A percentile compares a stretch with the other conserved stretches of the same genome.
Conservation (phyloP, 1,139 yeast species). For the Yamadazyma triangularis region DNA sequence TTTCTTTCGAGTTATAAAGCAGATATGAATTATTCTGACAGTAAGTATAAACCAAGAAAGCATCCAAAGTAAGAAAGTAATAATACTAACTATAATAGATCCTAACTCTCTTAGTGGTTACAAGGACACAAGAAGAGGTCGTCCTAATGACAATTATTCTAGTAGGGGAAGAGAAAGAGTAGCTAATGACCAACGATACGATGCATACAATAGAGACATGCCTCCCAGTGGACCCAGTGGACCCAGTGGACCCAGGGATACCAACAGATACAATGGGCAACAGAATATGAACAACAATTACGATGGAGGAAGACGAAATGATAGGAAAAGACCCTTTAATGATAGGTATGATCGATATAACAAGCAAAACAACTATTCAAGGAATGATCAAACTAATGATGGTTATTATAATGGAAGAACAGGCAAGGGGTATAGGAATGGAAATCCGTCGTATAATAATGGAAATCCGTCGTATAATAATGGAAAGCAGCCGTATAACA, state of each 20-base stretch:
- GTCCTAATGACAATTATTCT: conserved; percentile 1
- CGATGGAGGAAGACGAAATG: too few relatives aligned
- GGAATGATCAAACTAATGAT: background rate
- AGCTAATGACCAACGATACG: conserved; percentile 7
- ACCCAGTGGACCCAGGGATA: background rate
- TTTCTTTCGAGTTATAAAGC: too few relatives aligned
- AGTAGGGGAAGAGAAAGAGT: conserved; percentile 2
- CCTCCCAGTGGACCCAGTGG: conserved; percentile 2
- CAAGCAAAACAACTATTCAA: background rate
- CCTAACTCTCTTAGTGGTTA: conserved; percentile 7
- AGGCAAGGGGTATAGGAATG: too few relatives aligned
- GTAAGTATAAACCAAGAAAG: conserved; percentile 3
- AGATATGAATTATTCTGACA: background rate
- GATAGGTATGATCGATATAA: background rate
- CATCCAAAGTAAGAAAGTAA: background rate
- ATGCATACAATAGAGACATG: too few relatives aligned
- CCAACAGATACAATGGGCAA: background rate
- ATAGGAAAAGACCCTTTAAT: conserved; percentile 4
- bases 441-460: too few relatives aligned
- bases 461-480: too few relatives aligned
- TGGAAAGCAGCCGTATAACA: too few relatives aligned
- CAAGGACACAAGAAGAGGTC: conserved; percentile 11
- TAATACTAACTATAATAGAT: conserved; percentile 4
- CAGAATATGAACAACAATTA: too few relatives aligned
- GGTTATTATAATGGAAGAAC: too few relatives aligned